phyloP scores from a whole-genome alignment of 2,329 filamentous ascomycete species.

The Colletotrichum kahawae region DNA sequence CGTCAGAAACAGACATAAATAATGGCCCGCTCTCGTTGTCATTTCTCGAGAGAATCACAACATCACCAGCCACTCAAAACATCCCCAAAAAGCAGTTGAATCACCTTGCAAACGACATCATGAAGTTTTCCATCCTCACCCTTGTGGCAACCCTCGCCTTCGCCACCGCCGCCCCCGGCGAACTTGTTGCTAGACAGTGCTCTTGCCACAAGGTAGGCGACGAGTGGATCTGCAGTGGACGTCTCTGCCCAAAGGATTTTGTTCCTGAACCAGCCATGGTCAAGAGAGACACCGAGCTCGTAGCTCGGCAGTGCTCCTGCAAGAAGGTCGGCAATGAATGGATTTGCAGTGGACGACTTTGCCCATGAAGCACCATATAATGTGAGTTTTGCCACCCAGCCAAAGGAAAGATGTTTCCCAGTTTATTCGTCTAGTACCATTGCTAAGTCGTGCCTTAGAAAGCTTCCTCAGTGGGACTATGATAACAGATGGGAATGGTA shows the following conservation, averaged over 20 bases:
- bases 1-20: neutral
- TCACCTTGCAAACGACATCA: neutral
- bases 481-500: neutral
- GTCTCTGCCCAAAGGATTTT: neutral
- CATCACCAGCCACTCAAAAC: neutral
- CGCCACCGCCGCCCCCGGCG: neutral
- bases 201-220: neutral
- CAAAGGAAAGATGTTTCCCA: neutral
- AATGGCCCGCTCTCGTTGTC: neutral
- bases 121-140: conserved; percentile 6
- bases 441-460: neutral
- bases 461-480: fast-evolving
- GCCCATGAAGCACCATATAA: neutral
- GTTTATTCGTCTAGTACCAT: neutral
- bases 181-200: conserved; percentile 3
- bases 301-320: neutral
- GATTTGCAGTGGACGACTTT: neutral
- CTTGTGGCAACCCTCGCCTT: neutral
- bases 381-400: neutral
- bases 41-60: neutral
- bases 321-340: neutral
- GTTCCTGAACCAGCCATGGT: neutral
- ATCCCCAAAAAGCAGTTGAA: neutral
- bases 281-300: neutral
- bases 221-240: neutral